Evolutionary conservation across 2,329 filamentous ascomycete species (phyloP).

Genomic region (Xylariales sp.): DNA sequence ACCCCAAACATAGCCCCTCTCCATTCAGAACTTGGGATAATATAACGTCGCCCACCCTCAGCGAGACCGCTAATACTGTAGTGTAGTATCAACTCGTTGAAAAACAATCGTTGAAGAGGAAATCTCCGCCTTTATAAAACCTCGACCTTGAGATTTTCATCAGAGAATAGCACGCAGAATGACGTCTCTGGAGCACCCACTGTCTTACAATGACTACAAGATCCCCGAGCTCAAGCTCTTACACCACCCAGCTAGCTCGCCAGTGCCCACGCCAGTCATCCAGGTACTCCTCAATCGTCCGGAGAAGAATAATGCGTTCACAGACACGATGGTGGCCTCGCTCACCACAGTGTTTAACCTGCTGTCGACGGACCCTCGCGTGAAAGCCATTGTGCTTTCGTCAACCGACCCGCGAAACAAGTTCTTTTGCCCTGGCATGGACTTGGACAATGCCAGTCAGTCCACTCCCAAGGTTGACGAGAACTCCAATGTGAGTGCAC

Average conservation of each 20-base stretch:
- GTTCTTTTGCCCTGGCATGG: slow-evolving; percentile 56
- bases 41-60: no score
- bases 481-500: not conserved
- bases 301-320: slow-evolving; percentile 65
- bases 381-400: slow-evolving; percentile 51
- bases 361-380: slow-evolving; percentile 49
- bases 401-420: slow-evolving; percentile 42
- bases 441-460: slow-evolving; percentile 34
- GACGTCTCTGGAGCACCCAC: slow-evolving; percentile 13
- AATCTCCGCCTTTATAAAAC: no score
- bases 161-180: no score
- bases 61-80: no score
- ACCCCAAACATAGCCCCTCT: slow-evolving; percentile 6
- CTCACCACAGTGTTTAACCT: slow-evolving; percentile 49
- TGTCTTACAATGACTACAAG: slow-evolving; percentile 34
- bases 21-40: slow-evolving; percentile 3
- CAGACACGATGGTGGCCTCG: slow-evolving; percentile 56
- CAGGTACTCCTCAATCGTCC: slow-evolving; percentile 63
- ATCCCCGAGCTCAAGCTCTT: slow-evolving; percentile 41
- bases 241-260: slow-evolving; percentile 45
- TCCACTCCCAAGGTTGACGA: slow-evolving; percentile 15
- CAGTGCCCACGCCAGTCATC: slow-evolving; percentile 56
- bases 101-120: no score
- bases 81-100: no score
- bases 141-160: no score